A percentile compares a stretch with the other conserved stretches of the same genome.
Conservation (phyloP, 371 early-diverging fungal species). For the Entomophthora muscae region DNA sequence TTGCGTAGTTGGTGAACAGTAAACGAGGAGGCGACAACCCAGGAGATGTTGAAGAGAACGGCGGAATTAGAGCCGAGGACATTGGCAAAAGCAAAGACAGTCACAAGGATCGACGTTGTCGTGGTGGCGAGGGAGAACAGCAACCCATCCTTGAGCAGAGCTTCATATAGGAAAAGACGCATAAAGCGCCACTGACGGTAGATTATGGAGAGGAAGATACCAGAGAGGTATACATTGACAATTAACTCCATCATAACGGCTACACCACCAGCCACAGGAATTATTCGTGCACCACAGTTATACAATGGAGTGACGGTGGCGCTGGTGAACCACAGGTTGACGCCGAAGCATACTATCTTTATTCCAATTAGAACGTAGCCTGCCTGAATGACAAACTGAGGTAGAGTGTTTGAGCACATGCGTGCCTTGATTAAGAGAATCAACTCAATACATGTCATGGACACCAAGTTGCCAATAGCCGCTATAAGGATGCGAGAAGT, state of each 20-base stretch:
- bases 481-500: conserved; percentile 7
- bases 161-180: background rate
- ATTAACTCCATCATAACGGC: conserved; percentile 1
- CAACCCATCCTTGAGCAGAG: conserved; percentile 8
- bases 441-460: conserved; percentile 9
- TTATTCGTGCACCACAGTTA: conserved; percentile 5
- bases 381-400: background rate
- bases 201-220: conserved; percentile 3
- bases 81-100: conserved; percentile 3
- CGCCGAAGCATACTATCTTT: background rate
- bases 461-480: conserved; percentile 5
- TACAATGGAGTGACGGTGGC: conserved; percentile 8
- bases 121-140: conserved; percentile 2
- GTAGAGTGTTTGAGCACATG: background rate
- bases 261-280: background rate
- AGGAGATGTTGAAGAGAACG: conserved; percentile 9
- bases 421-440: conserved; percentile 10
- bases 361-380: background rate
- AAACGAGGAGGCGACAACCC: conserved; percentile 10
- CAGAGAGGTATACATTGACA: conserved; percentile 6
- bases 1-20: conserved; percentile 8
- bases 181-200: conserved; percentile 8
- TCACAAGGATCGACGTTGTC: background rate
- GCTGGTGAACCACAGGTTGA: conserved; percentile 3
- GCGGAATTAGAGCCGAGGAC: conserved; percentile 7